A percentile compares a stretch with the other conserved stretches of the same genome.
These are phyloP conservation scores for Talaromyces ruber DNA, from an alignment of 495 filamentous ascomycete genomes.

Conservation along the genomic window DNA sequence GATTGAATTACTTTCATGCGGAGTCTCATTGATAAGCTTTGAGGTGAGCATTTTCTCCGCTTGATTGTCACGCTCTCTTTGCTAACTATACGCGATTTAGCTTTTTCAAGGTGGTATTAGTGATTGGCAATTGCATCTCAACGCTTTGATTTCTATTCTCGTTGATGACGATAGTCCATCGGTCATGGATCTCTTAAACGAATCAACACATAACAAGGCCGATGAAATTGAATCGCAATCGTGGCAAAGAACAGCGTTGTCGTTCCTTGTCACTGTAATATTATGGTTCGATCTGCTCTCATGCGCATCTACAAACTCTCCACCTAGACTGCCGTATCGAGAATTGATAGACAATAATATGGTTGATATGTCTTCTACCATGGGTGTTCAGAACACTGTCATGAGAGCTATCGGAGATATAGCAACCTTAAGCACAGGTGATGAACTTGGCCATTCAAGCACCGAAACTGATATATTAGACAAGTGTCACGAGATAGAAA, in stretches of 20 bases:
- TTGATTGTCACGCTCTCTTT: neutral
- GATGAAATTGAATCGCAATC: neutral
- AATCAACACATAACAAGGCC: neutral
- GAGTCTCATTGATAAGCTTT: slow-evolving; percentile 3
- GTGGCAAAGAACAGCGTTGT: neutral
- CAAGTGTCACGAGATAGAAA: neutral
- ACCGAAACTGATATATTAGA: neutral
- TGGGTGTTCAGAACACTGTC: neutral
- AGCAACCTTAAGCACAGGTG: neutral
- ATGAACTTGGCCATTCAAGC: neutral
- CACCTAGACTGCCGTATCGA: neutral
- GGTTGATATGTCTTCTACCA: neutral
- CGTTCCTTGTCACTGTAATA: neutral
- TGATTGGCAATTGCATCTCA: slow-evolving; percentile 1
- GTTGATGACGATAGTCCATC: neutral
- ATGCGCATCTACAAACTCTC: neutral
- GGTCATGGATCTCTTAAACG: neutral
- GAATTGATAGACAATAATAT: neutral
- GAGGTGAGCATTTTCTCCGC: neutral
- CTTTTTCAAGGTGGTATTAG: slow-evolving; percentile 2
- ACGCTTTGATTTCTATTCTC: slow-evolving; percentile 1
- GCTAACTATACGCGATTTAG: neutral
- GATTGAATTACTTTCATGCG: slow-evolving; percentile 2
- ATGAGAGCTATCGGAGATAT: slow-evolving; percentile 4
- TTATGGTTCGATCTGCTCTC: slow-evolving; percentile 1